Conservation (phyloP, 2,329 filamentous ascomycete genomes). For the Aspergillus eucalypticola region DNA sequence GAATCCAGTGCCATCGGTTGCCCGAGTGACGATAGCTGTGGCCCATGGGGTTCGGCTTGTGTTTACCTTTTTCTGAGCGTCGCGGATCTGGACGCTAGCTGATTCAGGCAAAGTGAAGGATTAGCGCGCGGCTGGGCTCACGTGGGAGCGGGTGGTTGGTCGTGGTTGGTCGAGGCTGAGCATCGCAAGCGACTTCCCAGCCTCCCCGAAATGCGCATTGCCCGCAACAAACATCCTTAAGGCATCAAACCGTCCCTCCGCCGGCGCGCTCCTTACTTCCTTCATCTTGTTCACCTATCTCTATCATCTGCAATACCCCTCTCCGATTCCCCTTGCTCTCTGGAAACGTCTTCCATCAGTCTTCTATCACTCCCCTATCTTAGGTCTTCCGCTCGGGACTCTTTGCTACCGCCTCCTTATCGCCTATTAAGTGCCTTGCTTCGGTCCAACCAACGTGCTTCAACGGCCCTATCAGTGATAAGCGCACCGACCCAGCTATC, state of each 20-base stretch:
- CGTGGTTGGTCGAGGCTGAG: conserved; percentile 22
- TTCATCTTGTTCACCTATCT: conserved; percentile 11
- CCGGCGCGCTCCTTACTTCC: conserved; percentile 21
- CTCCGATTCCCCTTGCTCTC: conserved; percentile 14
- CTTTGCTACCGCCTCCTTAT: conserved; percentile 7
- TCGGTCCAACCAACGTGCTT: conserved; percentile 14
- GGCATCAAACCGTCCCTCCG: conserved; percentile 25
- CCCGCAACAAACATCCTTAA: conserved; percentile 26
- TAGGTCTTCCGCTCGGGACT: conserved; percentile 6
- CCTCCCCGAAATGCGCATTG: conserved; percentile 24
- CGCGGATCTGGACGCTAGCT: conserved; percentile 19
- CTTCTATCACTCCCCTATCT: conserved; percentile 5
- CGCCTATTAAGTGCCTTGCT: conserved; percentile 6
- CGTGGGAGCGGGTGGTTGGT: conserved; percentile 23
- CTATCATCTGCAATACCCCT: conserved; percentile 17
- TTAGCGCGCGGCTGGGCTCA: conserved; percentile 30
- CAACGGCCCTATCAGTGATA: conserved; percentile 31
- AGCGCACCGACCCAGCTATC: conserved; percentile 17
- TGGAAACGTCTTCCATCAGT: conserved; percentile 11
- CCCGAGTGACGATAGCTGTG: conserved; percentile 21
- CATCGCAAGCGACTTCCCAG: conserved; percentile 25
- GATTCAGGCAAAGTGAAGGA: conserved; percentile 9
- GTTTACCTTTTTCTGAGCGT: conserved; percentile 22
- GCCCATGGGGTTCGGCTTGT: conserved; percentile 18
- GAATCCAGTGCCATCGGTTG: conserved; percentile 11